phyloP scores from a whole-genome alignment of 2,329 filamentous ascomycete genomes.

The Paecilomyces dactylethromorphus region DNA sequence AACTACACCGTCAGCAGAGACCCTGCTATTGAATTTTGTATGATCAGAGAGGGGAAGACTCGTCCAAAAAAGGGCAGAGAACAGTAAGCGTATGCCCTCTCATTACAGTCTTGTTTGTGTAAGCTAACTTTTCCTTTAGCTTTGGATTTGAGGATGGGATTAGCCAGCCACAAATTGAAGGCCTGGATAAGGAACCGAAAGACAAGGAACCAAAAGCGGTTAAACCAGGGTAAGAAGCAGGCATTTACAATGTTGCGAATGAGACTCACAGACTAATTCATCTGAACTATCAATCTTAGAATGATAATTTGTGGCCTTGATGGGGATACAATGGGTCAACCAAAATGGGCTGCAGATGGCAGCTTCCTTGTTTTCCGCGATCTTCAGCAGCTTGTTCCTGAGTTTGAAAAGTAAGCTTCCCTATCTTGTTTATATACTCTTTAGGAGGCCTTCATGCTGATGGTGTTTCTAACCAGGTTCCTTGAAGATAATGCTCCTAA shows the following conservation, averaged over 20 bases:
- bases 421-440: neutral
- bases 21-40: neutral
- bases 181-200: conserved; percentile 17
- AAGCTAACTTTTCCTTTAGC: conserved; percentile 11
- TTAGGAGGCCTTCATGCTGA: neutral
- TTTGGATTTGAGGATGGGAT: conserved; percentile 41
- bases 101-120: neutral
- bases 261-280: conserved; percentile 7
- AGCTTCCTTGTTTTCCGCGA: conserved; percentile 42
- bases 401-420: conserved; percentile 28
- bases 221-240: conserved; percentile 23
- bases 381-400: conserved; percentile 39
- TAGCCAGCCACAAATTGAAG: conserved; percentile 34
- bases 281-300: conserved; percentile 19
- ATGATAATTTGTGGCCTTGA: conserved; percentile 32
- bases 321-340: conserved; percentile 25
- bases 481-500: conserved; percentile 23
- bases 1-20: neutral
- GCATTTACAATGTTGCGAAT: neutral
- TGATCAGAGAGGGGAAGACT: neutral
- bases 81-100: conserved; percentile 10
- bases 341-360: conserved; percentile 37
- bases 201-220: conserved; percentile 3
- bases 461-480: conserved; percentile 16
- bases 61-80: conserved; percentile 6